Evolutionary conservation across 2,329 filamentous ascomycete genomes (phyloP).

Genomic region (Neocucurbitaria cava): DNA sequence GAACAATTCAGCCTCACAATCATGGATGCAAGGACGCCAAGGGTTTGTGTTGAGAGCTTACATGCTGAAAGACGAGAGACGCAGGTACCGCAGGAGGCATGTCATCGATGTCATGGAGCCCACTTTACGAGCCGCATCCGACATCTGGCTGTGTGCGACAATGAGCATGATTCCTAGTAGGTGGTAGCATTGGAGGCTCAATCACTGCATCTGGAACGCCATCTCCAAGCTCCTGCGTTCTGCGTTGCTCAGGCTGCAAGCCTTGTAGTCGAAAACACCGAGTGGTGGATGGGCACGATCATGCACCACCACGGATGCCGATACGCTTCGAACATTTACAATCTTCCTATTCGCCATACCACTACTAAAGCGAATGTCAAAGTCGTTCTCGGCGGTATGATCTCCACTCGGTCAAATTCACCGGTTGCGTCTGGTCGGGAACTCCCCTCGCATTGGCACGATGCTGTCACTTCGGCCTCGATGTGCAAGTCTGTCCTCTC

Average conservation of each 20-base stretch:
- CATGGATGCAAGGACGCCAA: conserved; percentile 6
- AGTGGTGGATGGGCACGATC: neutral
- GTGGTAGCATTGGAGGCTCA: neutral
- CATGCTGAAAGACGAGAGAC: conserved; percentile 8
- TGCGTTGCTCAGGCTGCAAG: no score
- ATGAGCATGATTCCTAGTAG: neutral
- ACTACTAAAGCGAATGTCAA: neutral
- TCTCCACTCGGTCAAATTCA: neutral
- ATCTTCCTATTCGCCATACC: neutral
- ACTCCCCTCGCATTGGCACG: no score
- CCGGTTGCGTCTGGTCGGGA: no score
- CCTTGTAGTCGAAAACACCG: no score
- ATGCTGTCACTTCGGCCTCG: no score
- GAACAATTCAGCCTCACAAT: conserved; percentile 17
- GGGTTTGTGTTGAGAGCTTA: no score
- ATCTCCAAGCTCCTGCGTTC: neutral
- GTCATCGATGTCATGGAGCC: conserved; percentile 8
- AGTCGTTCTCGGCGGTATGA: neutral
- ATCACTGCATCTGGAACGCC: neutral
- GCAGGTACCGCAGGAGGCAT: conserved; percentile 20
- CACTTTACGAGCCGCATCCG: neutral
- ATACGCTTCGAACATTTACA: neutral
- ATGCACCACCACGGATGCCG: neutral
- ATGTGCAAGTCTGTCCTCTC: no score
- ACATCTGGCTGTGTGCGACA: neutral